Conservation (phyloP, 345 rosid species). For the Sonneratia alba region DNA sequence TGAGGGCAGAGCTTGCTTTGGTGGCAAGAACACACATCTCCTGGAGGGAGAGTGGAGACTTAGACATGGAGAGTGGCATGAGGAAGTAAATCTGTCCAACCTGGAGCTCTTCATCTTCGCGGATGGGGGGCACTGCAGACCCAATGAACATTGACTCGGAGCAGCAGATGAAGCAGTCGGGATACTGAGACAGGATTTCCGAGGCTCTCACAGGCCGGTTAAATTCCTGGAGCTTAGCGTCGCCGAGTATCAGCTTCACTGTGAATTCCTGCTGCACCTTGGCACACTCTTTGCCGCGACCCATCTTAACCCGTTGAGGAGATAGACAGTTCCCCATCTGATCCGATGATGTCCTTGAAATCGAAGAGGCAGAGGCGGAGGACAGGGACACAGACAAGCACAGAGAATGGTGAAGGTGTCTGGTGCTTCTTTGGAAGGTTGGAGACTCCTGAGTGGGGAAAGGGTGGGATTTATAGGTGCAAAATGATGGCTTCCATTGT, state of each 20-base stretch:
- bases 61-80: constrained; percentile 29
- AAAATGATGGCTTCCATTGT: not conserved
- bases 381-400: not conserved
- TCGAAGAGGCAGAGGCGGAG: not conserved
- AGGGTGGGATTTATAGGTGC: too few species aligned
- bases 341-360: not conserved
- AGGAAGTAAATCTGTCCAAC: constrained; percentile 38
- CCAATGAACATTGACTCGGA: constrained; percentile 32
- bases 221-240: constrained; percentile 33
- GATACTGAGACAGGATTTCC: constrained; percentile 20
- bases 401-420: not conserved
- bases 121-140: constrained; percentile 14
- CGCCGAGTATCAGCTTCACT: constrained; percentile 22
- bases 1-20: constrained; percentile 28
- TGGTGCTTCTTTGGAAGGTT: not conserved
- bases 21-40: constrained; percentile 33
- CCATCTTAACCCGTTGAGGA: constrained; percentile 12
- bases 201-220: constrained; percentile 25
- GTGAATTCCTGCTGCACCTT: constrained; percentile 12
- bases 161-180: constrained; percentile 33
- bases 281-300: not conserved
- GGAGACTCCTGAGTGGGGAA: not conserved
- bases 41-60: constrained; percentile 20
- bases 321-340: constrained; percentile 37
- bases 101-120: constrained; percentile 30